A percentile compares a stretch with the other conserved stretches of the same genome.
Conservation (phyloP, 1,284 basidiomycete species). For the Ustilago trichophora region DNA sequence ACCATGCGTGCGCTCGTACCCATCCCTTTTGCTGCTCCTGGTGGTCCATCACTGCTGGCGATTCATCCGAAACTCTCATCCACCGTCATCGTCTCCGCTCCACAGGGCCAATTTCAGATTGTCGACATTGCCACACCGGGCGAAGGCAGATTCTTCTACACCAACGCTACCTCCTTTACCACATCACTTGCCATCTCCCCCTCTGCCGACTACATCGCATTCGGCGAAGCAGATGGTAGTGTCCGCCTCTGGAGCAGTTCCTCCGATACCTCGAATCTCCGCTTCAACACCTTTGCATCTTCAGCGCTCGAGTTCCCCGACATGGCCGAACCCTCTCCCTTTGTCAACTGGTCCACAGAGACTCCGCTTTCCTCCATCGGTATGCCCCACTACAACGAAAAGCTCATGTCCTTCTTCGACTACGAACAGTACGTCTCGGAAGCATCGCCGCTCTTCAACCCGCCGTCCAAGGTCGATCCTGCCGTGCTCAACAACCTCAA, state of each 20-base stretch:
- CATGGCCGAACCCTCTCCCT: conserved; percentile 74
- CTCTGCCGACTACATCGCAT: conserved; percentile 87
- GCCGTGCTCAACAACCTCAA: conserved; percentile 81
- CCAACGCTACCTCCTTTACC: conserved; percentile 75
- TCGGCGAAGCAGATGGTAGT: conserved; percentile 86
- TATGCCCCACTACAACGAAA: conserved; percentile 82
- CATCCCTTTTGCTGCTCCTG: conserved; percentile 78
- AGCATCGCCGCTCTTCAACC: conserved; percentile 70
- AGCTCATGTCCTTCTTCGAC: conserved; percentile 81
- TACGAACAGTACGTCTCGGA: conserved; percentile 53
- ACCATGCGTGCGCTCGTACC: conserved; percentile 81
- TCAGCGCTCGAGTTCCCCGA: conserved; percentile 87
- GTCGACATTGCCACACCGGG: conserved; percentile 81
- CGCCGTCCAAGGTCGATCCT: conserved; percentile 80
- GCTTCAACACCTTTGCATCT: conserved; percentile 86
- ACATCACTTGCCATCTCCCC: conserved; percentile 84
- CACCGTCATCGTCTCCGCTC: conserved; percentile 81
- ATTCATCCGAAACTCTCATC: conserved; percentile 81
- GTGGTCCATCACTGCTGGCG: conserved; percentile 86
- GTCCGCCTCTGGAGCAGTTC: conserved; percentile 84
- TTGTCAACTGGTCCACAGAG: conserved; percentile 79
- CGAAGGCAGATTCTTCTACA: conserved; percentile 76
- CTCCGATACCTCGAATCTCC: conserved; percentile 68
- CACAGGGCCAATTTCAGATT: conserved; percentile 86
- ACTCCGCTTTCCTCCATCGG: conserved; percentile 92